phyloP scores from a whole-genome alignment of 2,329 filamentous ascomycete species.

The Pleomassaria siparia region DNA sequence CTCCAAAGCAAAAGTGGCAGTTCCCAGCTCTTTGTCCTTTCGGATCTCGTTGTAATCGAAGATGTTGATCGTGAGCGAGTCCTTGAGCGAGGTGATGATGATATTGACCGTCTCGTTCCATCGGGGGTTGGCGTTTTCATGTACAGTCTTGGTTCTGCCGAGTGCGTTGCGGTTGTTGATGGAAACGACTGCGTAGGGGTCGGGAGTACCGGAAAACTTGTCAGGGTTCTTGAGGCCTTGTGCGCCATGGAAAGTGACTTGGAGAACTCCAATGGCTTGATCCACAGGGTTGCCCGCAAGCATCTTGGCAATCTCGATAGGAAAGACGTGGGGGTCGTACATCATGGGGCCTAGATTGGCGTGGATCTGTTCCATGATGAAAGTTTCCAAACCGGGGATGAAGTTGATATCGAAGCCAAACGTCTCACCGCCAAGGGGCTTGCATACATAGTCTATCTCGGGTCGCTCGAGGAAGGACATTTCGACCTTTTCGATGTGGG shows the following conservation, averaged over 20 bases:
- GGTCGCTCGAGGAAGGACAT: conserved; percentile 92
- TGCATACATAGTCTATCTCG: conserved; percentile 94
- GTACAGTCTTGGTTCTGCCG: conserved; percentile 83
- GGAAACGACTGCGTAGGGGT: conserved; percentile 84
- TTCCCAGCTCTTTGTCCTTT: conserved; percentile 93
- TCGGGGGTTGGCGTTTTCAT: conserved; percentile 80
- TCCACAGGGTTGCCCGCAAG: conserved; percentile 90
- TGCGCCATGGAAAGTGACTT: conserved; percentile 86
- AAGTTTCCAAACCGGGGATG: conserved; percentile 88
- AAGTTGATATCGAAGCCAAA: conserved; percentile 99
- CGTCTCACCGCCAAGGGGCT: conserved; percentile 90
- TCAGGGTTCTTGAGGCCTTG: conserved; percentile 93
- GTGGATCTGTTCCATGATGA: conserved; percentile 96
- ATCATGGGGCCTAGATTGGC: conserved; percentile 94
- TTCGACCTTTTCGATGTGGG: conserved; percentile 91
- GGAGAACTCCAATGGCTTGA: conserved; percentile 91
- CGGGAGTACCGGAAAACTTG: conserved; percentile 86
- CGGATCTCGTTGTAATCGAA: conserved; percentile 95
- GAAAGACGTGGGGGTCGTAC: conserved; percentile 97
- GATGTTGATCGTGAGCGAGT: conserved; percentile 79
- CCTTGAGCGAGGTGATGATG: conserved; percentile 87
- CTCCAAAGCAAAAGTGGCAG: conserved; percentile 82
- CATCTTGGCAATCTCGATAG: conserved; percentile 98
- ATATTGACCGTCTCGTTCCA: conserved; percentile 98
- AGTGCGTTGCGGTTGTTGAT: conserved; percentile 81